phyloP scores from a whole-genome alignment of 805 yeast genomes.

The Candida ipomoeae region DNA sequence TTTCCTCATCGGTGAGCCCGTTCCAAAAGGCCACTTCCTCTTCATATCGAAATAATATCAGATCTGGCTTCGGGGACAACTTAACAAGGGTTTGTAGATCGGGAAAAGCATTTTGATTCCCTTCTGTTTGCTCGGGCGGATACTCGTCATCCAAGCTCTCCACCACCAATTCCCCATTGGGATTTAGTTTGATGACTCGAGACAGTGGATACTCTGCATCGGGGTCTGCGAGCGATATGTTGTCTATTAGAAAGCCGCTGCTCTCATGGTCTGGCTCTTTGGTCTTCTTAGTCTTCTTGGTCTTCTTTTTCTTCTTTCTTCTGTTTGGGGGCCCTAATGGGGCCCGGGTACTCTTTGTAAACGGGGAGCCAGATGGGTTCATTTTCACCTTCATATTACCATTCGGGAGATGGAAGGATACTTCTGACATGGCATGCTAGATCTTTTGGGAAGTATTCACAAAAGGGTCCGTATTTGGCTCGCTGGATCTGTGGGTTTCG shows the following conservation, averaged over 20 bases:
- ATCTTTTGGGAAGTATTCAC: neutral
- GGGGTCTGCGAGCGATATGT: conserved; percentile 50
- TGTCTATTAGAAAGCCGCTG: conserved; percentile 18
- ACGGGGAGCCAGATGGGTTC: neutral
- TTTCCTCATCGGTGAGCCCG: conserved; percentile 10
- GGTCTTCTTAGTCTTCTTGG: conserved; percentile 9
- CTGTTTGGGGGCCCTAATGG: conserved; percentile 17
- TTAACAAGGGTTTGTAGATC: neutral
- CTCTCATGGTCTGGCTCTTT: neutral
- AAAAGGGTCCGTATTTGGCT: neutral
- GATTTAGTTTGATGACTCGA: conserved; percentile 62
- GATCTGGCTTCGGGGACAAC: conserved; percentile 5
- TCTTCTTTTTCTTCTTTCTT: conserved; percentile 33
- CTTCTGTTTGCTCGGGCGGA: conserved; percentile 2
- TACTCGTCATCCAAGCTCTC: conserved; percentile 46
- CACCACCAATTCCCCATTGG: conserved; percentile 75
- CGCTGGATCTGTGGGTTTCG: neutral
- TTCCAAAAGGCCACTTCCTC: conserved; percentile 15
- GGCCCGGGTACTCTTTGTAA: conserved; percentile 5
- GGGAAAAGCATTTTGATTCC: neutral
- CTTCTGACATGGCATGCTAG: conserved; percentile 1
- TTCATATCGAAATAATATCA: conserved; percentile 11
- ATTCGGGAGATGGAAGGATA: conserved; percentile 19
- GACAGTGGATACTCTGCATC: conserved; percentile 67
- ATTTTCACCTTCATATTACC: conserved; percentile 35